Conservation (phyloP, 768 basidiomycete genomes). For the Hydnomerulius pinastri region DNA sequence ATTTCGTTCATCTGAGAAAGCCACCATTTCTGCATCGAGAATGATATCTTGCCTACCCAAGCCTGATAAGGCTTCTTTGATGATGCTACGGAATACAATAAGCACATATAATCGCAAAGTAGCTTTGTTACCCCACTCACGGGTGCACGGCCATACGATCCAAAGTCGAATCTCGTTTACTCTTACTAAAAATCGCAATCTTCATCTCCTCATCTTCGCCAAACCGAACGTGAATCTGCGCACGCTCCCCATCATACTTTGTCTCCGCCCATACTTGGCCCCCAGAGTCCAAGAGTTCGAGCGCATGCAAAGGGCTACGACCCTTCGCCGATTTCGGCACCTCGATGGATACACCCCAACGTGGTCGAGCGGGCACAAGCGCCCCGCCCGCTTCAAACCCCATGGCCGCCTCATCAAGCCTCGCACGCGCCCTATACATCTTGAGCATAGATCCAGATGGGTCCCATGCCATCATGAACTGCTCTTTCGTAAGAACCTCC, state of each 20-base stretch:
- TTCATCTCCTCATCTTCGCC: conserved; percentile 34
- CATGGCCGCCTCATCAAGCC: conserved; percentile 56
- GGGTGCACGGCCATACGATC: conserved; percentile 71
- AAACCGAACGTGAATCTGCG: conserved; percentile 83
- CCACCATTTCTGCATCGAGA: conserved; percentile 90
- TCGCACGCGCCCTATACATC: conserved; percentile 56
- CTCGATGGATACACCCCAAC: conserved; percentile 63
- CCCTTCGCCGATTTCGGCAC: conserved; percentile 87
- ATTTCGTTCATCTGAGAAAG: conserved; percentile 58
- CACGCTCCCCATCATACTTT: conserved; percentile 95
- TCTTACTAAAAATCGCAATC: conserved; percentile 88
- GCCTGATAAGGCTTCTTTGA: conserved; percentile 58
- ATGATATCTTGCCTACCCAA: conserved; percentile 46
- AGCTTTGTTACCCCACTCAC: conserved; percentile 23
- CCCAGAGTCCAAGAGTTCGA: conserved; percentile 37
- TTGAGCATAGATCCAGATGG: conserved; percentile 50
- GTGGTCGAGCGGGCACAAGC: conserved; percentile 35
- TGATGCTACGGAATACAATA: conserved; percentile 43
- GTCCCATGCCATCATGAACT: conserved; percentile 79
- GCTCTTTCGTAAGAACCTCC: conserved; percentile 52
- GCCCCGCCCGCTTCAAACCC: conserved; percentile 40
- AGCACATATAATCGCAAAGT: not conserved
- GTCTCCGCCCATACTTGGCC: conserved; percentile 77
- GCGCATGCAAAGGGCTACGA: conserved; percentile 55
- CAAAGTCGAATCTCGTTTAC: conserved; percentile 75